Evolutionary conservation across 2,329 filamentous ascomycete genomes (phyloP), one percentile per base, ranked within the genome.

Genomic region (Monilinia fructigena): DNA sequence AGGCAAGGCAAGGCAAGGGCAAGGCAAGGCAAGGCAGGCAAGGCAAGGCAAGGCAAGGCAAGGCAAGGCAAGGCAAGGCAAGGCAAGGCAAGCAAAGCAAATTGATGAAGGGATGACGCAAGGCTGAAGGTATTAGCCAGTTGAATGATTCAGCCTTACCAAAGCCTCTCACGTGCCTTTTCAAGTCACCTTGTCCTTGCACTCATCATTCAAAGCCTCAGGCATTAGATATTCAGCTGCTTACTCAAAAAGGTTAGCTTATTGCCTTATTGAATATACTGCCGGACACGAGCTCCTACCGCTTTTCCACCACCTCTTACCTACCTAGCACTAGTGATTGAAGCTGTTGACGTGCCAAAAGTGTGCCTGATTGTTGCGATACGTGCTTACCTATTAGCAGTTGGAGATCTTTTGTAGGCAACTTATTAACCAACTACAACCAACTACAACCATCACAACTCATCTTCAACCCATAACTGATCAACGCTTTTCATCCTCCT

Each of bases 291-390:
- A 35, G 31, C 31, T 35, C 31, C 5, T 8, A 35, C 31, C 31
- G 31, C 31, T 8, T 35, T 35, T 35, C 31, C 31, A 35, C 31
- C 5, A 35, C 31, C 31, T 35, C 31, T 35, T 35, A 35, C 31
- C 31, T 8, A 35, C 31, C 31, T 35, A 35, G 31, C 31, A 35
- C 31, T 35, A 35, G 40, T 56, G 5, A 11, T 64, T 58, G 38
- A 64, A 64, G 62, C 62, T 64, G 53, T 64, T 65, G 40, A 58
- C 67, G 62, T 68, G 66, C 65, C 61, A 65, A 48, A 54, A 65
- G 62, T 59, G 52, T 65, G 62, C 62, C 62, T 65, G 62, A 56
- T 65, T 14, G 42, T 26, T 65, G 54, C 28, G 47, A 47, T 26
- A 58, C 26, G 20, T 16, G 38, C 38, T 14, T 40, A 35, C 31